Conservation (phyloP, 2,329 filamentous ascomycete genomes). For the Pseudogymnoascus pannorum region DNA sequence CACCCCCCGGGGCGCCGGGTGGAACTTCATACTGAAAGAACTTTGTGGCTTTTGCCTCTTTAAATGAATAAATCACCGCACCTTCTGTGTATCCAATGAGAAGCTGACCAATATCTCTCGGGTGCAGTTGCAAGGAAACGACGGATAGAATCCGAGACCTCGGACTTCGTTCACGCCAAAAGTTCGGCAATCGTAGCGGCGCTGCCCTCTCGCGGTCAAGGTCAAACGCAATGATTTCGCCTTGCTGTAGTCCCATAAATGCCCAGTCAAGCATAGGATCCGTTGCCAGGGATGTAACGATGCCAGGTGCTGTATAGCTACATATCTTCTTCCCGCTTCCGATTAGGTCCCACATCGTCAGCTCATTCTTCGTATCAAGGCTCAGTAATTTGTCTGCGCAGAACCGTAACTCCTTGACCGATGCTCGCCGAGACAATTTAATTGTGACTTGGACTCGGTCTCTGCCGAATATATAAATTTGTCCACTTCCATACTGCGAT, state of each 20-base stretch:
- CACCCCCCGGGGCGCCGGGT: slow-evolving; percentile 67
- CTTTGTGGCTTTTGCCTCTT: slow-evolving; percentile 71
- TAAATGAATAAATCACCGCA: slow-evolving; percentile 87
- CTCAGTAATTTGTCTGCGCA: slow-evolving; percentile 78
- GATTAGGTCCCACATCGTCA: slow-evolving; percentile 70
- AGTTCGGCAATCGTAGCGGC: slow-evolving; percentile 75
- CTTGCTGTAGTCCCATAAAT: slow-evolving; percentile 73
- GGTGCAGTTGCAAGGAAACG: slow-evolving; percentile 76
- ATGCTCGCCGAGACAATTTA: slow-evolving; percentile 61
- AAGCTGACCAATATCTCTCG: slow-evolving; percentile 84
- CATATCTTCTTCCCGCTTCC: slow-evolving; percentile 59
- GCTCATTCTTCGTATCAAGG: slow-evolving; percentile 77
- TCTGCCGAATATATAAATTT: slow-evolving; percentile 84
- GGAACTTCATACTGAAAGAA: slow-evolving; percentile 81
- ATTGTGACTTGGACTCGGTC: slow-evolving; percentile 71
- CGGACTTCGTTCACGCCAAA: slow-evolving; percentile 71
- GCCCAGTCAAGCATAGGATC: slow-evolving; percentile 93
- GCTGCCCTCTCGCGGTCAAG: slow-evolving; percentile 73
- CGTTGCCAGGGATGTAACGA: slow-evolving; percentile 65
- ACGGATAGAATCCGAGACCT: slow-evolving; percentile 57
- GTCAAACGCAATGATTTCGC: slow-evolving; percentile 88
- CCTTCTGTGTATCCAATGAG: slow-evolving; percentile 87
- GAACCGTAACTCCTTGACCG: slow-evolving; percentile 73
- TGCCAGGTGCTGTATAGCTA: slow-evolving; percentile 68
- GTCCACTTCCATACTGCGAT: slow-evolving; percentile 74